These are phyloP conservation scores for Centrapalus pauciflorus DNA, from an alignment of 129 eudicot genomes.

Conservation along the genomic window DNA sequence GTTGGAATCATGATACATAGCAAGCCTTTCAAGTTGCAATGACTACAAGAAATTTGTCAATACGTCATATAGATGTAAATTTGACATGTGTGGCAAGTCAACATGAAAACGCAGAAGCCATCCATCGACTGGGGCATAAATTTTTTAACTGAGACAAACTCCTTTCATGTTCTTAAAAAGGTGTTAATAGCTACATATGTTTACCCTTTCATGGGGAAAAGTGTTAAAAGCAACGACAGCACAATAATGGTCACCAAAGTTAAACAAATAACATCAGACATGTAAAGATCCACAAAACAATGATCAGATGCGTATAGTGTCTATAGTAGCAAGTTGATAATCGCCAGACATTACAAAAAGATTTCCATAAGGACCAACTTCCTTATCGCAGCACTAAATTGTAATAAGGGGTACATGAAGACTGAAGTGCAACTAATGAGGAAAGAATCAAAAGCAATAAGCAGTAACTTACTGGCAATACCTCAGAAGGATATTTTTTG, in stretches of 20 bases:
- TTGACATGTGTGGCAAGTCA: background rate
- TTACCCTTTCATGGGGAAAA: constrained; percentile 5
- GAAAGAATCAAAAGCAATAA: background rate
- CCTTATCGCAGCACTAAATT: background rate
- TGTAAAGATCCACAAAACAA: constrained; percentile 8
- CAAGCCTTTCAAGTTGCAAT: constrained; percentile 97
- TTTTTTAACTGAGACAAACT: background rate
- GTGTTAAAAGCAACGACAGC: constrained; percentile 2
- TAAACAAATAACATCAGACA: background rate
- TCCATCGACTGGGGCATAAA: background rate
- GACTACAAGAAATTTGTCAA: constrained; percentile 42
- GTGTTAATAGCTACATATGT: constrained; percentile 4
- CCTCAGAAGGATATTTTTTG: background rate
- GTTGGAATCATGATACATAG: constrained; percentile 93
- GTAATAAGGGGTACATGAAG: background rate
- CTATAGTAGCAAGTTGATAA: background rate
- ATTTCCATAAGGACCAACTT: background rate
- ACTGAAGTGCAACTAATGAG: constrained; percentile 4
- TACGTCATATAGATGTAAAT: constrained; percentile 9
- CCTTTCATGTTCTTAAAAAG: background rate
- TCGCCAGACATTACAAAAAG: background rate
- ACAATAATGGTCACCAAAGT: background rate
- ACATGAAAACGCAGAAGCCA: background rate
- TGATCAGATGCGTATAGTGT: constrained; percentile 10
- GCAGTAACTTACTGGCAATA: background rate